Evolutionary conservation across 176 grass and related monocot genomes (phyloP).

Genomic region (Zea mays): Zm-B73-REFERENCE-NAM-5.0 NC_050099.1:193003501-193004000

Average conservation of each 20-base stretch:
- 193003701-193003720: neutral
- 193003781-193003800: too few relatives aligned
- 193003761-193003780: neutral
- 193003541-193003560: constrained; percentile 58
- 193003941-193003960: too few relatives aligned
- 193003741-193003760: constrained; percentile 35
- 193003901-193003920: too few relatives aligned
- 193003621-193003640: constrained; percentile 24
- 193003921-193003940: too few relatives aligned
- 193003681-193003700: neutral
- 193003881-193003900: too few relatives aligned
- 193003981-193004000: too few relatives aligned
- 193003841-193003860: too few relatives aligned
- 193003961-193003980: too few relatives aligned
- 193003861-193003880: too few relatives aligned
- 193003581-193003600: neutral
- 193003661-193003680: too few relatives aligned
- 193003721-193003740: neutral
- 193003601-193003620: constrained; percentile 67
- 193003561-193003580: constrained; percentile 23
- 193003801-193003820: too few relatives aligned
- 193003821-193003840: too few relatives aligned
- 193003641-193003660: neutral
- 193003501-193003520: neutral
- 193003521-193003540: constrained; percentile 74